Evolutionary conservation across 2,329 filamentous ascomycete genomes (phyloP).

Genomic region (Ceratocystis eucalypticola): DNA sequence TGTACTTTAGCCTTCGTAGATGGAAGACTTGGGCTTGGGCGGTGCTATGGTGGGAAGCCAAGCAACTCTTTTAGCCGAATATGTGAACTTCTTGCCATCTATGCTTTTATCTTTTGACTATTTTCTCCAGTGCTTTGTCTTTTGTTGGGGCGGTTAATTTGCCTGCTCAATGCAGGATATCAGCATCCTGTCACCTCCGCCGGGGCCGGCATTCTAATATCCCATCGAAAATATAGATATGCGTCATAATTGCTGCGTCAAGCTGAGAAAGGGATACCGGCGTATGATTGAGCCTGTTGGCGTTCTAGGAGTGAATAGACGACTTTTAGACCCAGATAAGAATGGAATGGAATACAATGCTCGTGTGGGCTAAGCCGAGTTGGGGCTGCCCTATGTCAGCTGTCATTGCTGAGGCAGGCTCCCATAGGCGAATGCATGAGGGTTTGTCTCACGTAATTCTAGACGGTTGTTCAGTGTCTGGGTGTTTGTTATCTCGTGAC

Average conservation of each 20-base stretch:
- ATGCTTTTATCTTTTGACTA: not conserved
- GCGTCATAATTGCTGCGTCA: not conserved
- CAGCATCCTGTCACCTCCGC: not conserved
- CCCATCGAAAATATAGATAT: too few species aligned
- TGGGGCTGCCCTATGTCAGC: not conserved
- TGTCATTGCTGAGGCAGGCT: not conserved
- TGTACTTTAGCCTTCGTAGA: conserved; percentile 47
- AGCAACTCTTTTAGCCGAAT: conserved; percentile 12
- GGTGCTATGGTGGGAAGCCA: conserved; percentile 15
- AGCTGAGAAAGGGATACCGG: not conserved
- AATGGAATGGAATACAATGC: not conserved
- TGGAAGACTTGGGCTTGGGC: conserved; percentile 35
- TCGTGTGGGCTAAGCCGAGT: not conserved
- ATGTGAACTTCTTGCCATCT: conserved; percentile 10
- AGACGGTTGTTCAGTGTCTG: too few species aligned
- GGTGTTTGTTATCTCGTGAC: too few species aligned
- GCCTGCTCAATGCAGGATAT: not conserved
- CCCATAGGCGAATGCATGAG: not conserved
- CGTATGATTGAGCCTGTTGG: not conserved
- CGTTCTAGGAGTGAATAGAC: not conserved
- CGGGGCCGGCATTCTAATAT: not conserved
- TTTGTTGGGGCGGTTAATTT: not conserved
- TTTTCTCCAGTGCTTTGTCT: not conserved
- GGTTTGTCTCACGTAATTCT: too few species aligned
- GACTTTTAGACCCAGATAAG: too few species aligned